Evolutionary conservation across 371 early-diverging fungal species (phyloP).

Genomic region (Thermomucor indicae-seudaticae): DNA sequence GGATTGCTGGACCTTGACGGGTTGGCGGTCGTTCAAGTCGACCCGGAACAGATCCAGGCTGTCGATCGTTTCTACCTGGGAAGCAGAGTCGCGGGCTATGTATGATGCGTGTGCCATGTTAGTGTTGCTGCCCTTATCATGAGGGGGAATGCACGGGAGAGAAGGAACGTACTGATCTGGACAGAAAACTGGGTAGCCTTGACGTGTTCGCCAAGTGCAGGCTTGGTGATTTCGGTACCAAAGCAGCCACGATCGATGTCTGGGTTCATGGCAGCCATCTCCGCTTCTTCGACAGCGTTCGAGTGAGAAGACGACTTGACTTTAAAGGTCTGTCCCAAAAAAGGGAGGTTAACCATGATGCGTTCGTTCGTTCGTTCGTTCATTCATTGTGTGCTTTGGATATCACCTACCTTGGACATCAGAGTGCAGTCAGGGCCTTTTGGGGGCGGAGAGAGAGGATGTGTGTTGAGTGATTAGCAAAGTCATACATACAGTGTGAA

Average conservation of each 20-base stretch:
- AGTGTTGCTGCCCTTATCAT: too few species aligned
- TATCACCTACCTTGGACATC: constrained; percentile 36
- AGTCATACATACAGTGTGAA: neutral
- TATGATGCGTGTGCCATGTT: too few species aligned
- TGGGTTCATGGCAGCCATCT: constrained; percentile 17
- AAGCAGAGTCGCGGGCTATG: constrained; percentile 35
- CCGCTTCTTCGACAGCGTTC: constrained; percentile 32
- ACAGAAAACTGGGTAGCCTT: constrained; percentile 20
- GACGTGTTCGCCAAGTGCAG: constrained; percentile 28
- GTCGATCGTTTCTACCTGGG: constrained; percentile 26
- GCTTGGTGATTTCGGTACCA: constrained; percentile 33
- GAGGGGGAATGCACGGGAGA: too few species aligned
- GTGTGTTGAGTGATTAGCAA: neutral
- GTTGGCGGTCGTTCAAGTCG: constrained; percentile 26
- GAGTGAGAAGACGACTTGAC: constrained; percentile 30
- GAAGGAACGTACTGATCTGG: constrained; percentile 20
- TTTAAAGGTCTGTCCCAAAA: constrained; percentile 18
- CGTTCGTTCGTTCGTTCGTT: too few species aligned
- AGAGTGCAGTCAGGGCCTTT: constrained; percentile 43
- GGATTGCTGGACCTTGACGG: constrained; percentile 27
- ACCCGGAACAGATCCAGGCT: constrained; percentile 34
- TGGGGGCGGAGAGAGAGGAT: neutral
- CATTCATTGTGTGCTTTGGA: too few species aligned
- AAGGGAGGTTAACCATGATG: too few species aligned
- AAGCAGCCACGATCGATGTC: constrained; percentile 47